phyloP scores from a whole-genome alignment of 352 stramenopile genomes.

The Pythium scleroteichum region DNA sequence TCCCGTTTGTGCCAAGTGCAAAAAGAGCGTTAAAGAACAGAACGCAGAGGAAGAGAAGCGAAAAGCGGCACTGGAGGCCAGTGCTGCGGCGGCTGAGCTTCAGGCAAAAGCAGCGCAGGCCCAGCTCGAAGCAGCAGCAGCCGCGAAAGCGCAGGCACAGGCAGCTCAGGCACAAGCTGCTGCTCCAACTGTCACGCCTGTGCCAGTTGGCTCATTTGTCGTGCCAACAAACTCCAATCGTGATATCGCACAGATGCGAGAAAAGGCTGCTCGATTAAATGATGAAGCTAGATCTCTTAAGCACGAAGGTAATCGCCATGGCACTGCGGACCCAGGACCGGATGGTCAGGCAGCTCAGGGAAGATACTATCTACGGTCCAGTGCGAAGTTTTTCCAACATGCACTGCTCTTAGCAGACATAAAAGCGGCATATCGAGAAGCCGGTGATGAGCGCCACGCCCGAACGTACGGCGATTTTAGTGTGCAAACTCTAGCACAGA shows the following conservation, averaged over 20 bases:
- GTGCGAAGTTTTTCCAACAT: constrained; percentile 84
- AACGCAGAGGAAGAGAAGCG: constrained; percentile 37
- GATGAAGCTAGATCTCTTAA: constrained; percentile 75
- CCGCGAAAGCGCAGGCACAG: constrained; percentile 14
- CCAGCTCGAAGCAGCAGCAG: constrained; percentile 10
- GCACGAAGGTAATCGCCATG: constrained; percentile 75
- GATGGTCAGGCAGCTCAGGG: constrained; percentile 59
- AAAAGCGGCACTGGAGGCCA: constrained; percentile 9
- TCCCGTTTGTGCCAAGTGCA: constrained; percentile 57
- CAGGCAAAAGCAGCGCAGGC: constrained; percentile 10
- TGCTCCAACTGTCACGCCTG: not conserved
- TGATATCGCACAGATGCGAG: constrained; percentile 57
- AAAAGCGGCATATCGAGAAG: constrained; percentile 76
- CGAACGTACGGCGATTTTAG: constrained; percentile 62
- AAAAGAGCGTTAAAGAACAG: constrained; percentile 57
- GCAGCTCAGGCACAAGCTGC: not conserved
- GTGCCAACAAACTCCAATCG: constrained; percentile 39
- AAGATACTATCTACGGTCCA: constrained; percentile 75
- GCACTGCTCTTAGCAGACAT: constrained; percentile 78
- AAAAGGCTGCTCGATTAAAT: constrained; percentile 53
- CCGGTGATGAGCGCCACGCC: constrained; percentile 64
- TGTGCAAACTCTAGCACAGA: constrained; percentile 74
- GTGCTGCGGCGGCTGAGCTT: not conserved
- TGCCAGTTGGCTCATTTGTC: constrained; percentile 40
- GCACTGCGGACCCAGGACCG: constrained; percentile 39